These are phyloP conservation scores for Xylariaceae sp. DNA, from an alignment of 2,329 filamentous ascomycete species.

Conservation along the genomic window DNA sequence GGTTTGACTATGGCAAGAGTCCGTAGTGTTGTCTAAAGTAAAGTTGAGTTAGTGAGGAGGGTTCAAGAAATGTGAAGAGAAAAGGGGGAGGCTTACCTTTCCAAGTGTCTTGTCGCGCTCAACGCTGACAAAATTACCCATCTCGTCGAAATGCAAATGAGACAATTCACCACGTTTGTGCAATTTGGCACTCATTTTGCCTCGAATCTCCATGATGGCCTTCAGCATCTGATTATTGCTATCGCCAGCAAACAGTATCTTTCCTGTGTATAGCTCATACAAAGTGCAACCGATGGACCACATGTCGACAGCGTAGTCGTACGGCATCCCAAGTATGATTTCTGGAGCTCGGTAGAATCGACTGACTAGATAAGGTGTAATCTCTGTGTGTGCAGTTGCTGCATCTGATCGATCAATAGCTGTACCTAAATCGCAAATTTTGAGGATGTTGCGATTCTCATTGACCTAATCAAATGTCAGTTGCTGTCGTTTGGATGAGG, in stretches of 20 bases:
- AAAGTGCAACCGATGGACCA: constrained; percentile 98
- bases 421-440: constrained; percentile 96
- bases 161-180: constrained; percentile 78
- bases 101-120: constrained; percentile 85
- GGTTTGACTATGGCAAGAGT: constrained; percentile 70
- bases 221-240: constrained; percentile 99
- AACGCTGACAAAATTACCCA: constrained; percentile 77
- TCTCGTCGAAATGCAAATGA: constrained; percentile 76
- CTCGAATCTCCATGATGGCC: constrained; percentile 91
- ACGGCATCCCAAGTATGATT: constrained; percentile 94
- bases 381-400: constrained; percentile 68
- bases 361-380: constrained; percentile 92
- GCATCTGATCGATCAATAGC: constrained; percentile 83
- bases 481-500: constrained; percentile 19
- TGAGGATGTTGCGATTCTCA: constrained; percentile 76
- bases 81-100: constrained; percentile 52
- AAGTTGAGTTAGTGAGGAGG: constrained; percentile 8
- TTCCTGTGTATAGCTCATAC: constrained; percentile 95
- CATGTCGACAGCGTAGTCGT: constrained; percentile 91
- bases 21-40: constrained; percentile 58
- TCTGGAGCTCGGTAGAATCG: constrained; percentile 97
- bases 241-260: constrained; percentile 90
- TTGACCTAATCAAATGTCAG: constrained; percentile 54
- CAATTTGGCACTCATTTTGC: constrained; percentile 85
- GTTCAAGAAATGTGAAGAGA: not conserved